Percentiles rank a stretch among this genome's conserved stretches.
Evolutionary conservation across 495 filamentous ascomycete species (phyloP).

Genomic region (Aspergillus bridgeri): DNA sequence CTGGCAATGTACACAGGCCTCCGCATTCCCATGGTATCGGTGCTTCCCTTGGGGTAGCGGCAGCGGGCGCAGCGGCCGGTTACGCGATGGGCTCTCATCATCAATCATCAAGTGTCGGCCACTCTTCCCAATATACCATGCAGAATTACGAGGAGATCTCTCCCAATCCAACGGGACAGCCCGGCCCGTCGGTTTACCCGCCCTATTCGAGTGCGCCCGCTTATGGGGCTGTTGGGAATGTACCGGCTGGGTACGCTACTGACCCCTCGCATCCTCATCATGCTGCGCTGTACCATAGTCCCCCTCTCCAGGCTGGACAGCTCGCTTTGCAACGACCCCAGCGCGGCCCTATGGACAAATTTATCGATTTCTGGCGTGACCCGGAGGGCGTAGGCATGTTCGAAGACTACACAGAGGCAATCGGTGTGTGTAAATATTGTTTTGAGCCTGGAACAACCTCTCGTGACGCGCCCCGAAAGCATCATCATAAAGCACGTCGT

Average conservation of each 20-base stretch:
- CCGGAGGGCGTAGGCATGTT: slow-evolving; percentile 65
- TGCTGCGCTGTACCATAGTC: slow-evolving; percentile 17
- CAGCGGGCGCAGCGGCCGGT: slow-evolving; percentile 47
- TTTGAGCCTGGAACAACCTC: slow-evolving; percentile 61
- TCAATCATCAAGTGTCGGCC: slow-evolving; percentile 30
- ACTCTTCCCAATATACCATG: slow-evolving; percentile 26
- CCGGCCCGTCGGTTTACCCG: slow-evolving; percentile 28
- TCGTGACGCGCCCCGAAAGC: slow-evolving; percentile 62
- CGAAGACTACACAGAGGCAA: slow-evolving; percentile 71
- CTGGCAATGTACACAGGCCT: slow-evolving; percentile 19
- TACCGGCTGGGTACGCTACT: slow-evolving; percentile 39
- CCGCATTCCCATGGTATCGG: slow-evolving; percentile 33
- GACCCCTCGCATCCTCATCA: slow-evolving; percentile 28
- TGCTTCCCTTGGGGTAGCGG: slow-evolving; percentile 40
- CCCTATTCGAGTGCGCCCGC: slow-evolving; percentile 34
- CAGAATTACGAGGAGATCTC: slow-evolving; percentile 32
- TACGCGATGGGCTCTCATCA: slow-evolving; percentile 45
- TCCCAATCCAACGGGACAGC: slow-evolving; percentile 15
- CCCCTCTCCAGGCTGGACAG: slow-evolving; percentile 25
- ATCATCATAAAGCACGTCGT: slow-evolving; percentile 49
- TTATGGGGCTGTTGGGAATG: slow-evolving; percentile 47
- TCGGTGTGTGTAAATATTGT: slow-evolving; percentile 65
- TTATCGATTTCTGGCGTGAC: slow-evolving; percentile 65
- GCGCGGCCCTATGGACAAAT: slow-evolving; percentile 51
- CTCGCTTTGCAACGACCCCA: slow-evolving; percentile 48